Base-by-base conservation (phyloP, 495 filamentous ascomycete species). In the Penicillium canariense region DNA sequence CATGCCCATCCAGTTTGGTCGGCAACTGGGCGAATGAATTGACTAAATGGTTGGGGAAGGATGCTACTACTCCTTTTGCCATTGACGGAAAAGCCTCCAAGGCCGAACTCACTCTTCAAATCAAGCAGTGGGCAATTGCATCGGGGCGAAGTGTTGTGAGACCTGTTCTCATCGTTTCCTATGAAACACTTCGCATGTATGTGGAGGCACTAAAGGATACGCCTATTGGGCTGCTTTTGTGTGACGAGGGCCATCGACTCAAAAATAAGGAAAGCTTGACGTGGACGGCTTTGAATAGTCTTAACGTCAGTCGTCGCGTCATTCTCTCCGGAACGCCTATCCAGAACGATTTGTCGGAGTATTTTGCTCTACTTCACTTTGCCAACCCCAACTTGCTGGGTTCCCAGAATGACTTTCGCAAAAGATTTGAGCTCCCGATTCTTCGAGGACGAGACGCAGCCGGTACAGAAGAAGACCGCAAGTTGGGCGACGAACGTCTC, bases 151-250 rank as follows among this genome's bases (percentile, higher is more conserved):
- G 91, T n/a, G 84, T 99, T 18, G 91, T 91, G 18, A 81, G 94
- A 27, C 94, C 95, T 4, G 90, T 97, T n/a, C 86, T 99, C n/a
- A 99, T 99, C 46, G 91, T 99, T 45, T 97, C 94, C 1, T 99
- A 99, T 65, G 94, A 99, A 66, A 97, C 95, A 0, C 79, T 99
- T 5, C 87, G 94, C 18, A 74, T 97, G 47, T 91, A 99, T 56
- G 87, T 89, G 7, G 88, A 90, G n/a, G 86, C 93, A 58, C 80
- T 99, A 36, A 88, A 84, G 47, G 84, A 91, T 51, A 88, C 87
- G 2, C 86, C 86, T 2, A 97, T 99, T 59, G 94, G 94, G 5
- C 75, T 99, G 9, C 85, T 99, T 66, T 81, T 99, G n/a, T 97
- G 94, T 66, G 94, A 99, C 59, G 94, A 99, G 73, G 94, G 94